Evolutionary conservation across 2,329 filamentous ascomycete species (phyloP).

Genomic region (Arachnopeziza araneosa): DNA sequence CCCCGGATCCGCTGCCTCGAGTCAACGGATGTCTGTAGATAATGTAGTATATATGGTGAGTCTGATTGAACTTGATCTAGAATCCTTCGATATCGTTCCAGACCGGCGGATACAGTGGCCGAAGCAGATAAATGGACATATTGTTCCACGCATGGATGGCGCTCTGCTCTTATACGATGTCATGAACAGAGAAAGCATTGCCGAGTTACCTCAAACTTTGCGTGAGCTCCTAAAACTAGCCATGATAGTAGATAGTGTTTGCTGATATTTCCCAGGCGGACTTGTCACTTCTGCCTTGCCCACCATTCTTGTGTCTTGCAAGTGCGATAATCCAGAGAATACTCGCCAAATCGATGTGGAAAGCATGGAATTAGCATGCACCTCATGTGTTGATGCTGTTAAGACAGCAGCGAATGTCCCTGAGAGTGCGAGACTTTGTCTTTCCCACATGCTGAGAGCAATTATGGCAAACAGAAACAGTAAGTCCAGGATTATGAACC

Average conservation of each 20-base stretch:
- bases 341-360: constrained; percentile 66
- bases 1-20: constrained; percentile 49
- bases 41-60: constrained; percentile 52
- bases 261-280: constrained; percentile 50
- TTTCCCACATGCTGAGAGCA: constrained; percentile 68
- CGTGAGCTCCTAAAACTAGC: constrained; percentile 52
- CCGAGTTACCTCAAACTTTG: constrained; percentile 67
- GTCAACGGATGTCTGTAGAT: constrained; percentile 53
- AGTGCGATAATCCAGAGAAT: constrained; percentile 74
- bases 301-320: constrained; percentile 78
- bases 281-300: constrained; percentile 69
- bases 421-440: constrained; percentile 68
- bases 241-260: not conserved
- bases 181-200: constrained; percentile 68
- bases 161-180: constrained; percentile 86
- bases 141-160: constrained; percentile 72
- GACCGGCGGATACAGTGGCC: constrained; percentile 59
- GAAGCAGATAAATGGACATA: constrained; percentile 62
- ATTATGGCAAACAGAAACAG: constrained; percentile 64
- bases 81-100: constrained; percentile 56
- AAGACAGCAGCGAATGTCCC: constrained; percentile 66
- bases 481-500: constrained; percentile 39
- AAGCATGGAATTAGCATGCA: constrained; percentile 60
- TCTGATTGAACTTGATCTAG: constrained; percentile 60
- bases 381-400: constrained; percentile 65